These are phyloP conservation scores for Mortierella hygrophila DNA, from an alignment of 192 early-diverging fungal species.

Conservation along the genomic window DNA sequence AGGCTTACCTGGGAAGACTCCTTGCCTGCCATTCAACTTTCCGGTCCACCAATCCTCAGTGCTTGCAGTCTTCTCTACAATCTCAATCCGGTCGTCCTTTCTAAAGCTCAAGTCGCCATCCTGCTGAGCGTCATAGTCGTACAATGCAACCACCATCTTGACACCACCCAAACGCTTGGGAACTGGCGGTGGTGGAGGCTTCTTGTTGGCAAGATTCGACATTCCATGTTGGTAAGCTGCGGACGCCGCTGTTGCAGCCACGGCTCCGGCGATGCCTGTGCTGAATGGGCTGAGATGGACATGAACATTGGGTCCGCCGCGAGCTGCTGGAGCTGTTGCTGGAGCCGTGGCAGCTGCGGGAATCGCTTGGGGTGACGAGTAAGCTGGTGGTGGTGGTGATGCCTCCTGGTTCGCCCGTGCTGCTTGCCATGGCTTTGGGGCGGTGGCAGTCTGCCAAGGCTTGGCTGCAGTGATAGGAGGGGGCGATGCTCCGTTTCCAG, in stretches of 20 bases:
- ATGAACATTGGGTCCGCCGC: conserved; percentile 41
- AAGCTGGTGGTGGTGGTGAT: conserved; percentile 48
- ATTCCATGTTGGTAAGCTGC: conserved; percentile 27
- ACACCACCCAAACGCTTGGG: conserved; percentile 28
- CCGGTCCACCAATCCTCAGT: conserved; percentile 91
- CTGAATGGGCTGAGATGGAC: conserved; percentile 51
- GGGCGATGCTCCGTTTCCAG: neutral
- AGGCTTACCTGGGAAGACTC: conserved; percentile 80
- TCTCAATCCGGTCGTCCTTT: conserved; percentile 79
- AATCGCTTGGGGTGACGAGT: conserved; percentile 20
- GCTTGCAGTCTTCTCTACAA: conserved; percentile 71
- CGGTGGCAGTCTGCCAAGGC: conserved; percentile 17
- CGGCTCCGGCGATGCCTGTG: conserved; percentile 33
- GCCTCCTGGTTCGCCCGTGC: conserved; percentile 8
- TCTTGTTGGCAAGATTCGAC: conserved; percentile 20
- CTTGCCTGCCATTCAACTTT: conserved; percentile 65
- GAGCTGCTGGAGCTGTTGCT: neutral
- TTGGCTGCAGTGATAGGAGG: conserved; percentile 17
- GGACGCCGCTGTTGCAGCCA: conserved; percentile 36
- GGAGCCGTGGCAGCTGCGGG: conserved; percentile 23
- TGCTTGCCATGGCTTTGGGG: conserved; percentile 38
- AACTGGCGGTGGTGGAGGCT: conserved; percentile 53
- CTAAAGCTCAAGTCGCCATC: conserved; percentile 79
- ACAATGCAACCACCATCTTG: conserved; percentile 77
- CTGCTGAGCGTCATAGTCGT: conserved; percentile 83